Percentiles rank a stretch among this genome's conserved stretches.
phyloP scores from a whole-genome alignment of 768 basidiomycete species.

The Boletus rubescentipes region DNA sequence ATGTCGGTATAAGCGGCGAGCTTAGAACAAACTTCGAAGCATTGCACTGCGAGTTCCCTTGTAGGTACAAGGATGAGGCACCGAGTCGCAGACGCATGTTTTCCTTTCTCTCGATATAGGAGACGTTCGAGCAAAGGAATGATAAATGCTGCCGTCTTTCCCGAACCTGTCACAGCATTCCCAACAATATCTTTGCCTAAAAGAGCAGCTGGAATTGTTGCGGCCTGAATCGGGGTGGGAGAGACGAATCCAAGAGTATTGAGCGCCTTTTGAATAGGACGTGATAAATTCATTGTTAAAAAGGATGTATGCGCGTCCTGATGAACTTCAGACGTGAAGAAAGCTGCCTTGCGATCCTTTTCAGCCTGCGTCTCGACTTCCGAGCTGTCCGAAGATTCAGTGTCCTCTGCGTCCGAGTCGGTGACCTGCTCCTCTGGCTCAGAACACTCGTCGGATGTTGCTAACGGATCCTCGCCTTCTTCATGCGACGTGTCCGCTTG shows the following conservation, averaged over 20 bases:
- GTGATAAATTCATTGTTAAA: slow-evolving; percentile 91
- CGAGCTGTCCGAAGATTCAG: slow-evolving; percentile 56
- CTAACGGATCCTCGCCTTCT: slow-evolving; percentile 35
- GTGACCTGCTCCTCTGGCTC: slow-evolving; percentile 27
- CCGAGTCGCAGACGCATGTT: slow-evolving; percentile 80
- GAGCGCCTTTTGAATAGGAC: slow-evolving; percentile 88
- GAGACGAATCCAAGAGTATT: slow-evolving; percentile 76
- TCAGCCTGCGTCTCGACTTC: slow-evolving; percentile 60
- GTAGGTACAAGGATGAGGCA: slow-evolving; percentile 95
- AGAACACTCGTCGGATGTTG: slow-evolving; percentile 32
- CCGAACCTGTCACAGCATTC: slow-evolving; percentile 93
- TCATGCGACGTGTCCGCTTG: slow-evolving; percentile 31
- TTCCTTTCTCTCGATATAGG: slow-evolving; percentile 87
- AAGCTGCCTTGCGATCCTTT: slow-evolving; percentile 77
- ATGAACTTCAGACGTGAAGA: slow-evolving; percentile 67
- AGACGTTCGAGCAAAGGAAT: slow-evolving; percentile 93
- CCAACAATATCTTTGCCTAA: slow-evolving; percentile 96
- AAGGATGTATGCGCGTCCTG: slow-evolving; percentile 73
- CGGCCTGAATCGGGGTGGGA: slow-evolving; percentile 95
- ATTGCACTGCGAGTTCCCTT: slow-evolving; percentile 93
- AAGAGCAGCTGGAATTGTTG: slow-evolving; percentile 91
- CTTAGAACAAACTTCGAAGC: slow-evolving; percentile 86
- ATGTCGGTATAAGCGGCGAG: slow-evolving; percentile 87
- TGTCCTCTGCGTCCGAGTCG: slow-evolving; percentile 39
- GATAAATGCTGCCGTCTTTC: slow-evolving; percentile 97